Percentiles rank a stretch among this genome's conserved stretches.
Evolutionary conservation across 1,139 yeast genomes (phyloP).

Genomic region (Protomyces macrosporus): DNA sequence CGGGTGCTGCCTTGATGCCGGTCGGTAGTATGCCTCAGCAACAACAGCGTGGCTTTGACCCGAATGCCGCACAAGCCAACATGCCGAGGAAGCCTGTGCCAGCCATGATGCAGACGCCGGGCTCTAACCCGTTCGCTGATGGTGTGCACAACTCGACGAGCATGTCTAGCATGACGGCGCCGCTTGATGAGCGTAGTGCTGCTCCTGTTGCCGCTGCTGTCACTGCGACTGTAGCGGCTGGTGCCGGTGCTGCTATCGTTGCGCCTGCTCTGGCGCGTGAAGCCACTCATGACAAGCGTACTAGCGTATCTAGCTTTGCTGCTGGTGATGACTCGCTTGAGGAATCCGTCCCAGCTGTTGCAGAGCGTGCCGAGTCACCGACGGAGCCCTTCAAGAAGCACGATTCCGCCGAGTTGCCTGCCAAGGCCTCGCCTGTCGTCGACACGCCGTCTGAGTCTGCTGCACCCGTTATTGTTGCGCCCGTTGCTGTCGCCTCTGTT

Average conservation of each 20-base stretch:
- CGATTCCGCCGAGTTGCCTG: not conserved
- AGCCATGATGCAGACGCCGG: not conserved
- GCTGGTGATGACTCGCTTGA: constrained; percentile 23
- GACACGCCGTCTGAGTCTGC: not conserved
- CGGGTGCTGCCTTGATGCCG: not conserved
- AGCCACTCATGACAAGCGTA: not conserved
- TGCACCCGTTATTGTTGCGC: not conserved
- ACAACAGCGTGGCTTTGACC: not conserved
- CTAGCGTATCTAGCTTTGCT: constrained; percentile 9
- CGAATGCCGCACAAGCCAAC: not conserved
- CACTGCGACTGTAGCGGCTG: not conserved
- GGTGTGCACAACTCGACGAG: not conserved
- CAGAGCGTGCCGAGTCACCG: not conserved
- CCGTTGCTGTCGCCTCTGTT: not conserved
- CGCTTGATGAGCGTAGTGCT: not conserved
- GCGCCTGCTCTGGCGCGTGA: constrained; percentile 9
- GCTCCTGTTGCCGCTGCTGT: not conserved
- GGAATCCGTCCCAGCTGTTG: not conserved
- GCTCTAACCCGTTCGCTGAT: constrained; percentile 11
- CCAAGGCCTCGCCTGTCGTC: not conserved
- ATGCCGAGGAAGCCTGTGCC: constrained; percentile 1
- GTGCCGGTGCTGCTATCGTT: not conserved
- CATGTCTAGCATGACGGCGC: not conserved
- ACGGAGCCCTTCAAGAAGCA: not conserved
- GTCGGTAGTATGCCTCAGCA: constrained; percentile 2